Evolutionary conservation across 331 rosid species (phyloP).

Genomic region (Arachis monticola): DNA sequence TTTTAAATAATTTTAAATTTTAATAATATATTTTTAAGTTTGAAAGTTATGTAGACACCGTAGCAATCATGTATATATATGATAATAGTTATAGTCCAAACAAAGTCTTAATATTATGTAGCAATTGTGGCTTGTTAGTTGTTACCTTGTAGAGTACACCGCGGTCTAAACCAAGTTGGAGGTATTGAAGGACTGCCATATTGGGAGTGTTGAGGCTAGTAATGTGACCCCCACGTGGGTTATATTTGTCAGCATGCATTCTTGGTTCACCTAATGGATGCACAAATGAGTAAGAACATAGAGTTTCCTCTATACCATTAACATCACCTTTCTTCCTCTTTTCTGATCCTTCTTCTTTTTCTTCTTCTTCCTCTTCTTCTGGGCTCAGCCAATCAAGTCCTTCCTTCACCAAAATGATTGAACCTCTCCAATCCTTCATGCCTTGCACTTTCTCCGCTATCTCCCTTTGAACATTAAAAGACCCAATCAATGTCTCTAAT

Average conservation of each 20-base stretch:
- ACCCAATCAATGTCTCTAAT: not conserved
- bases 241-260: not conserved
- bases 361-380: not conserved
- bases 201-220: not conserved
- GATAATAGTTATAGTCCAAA: no score
- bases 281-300: not conserved
- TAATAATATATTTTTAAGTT: no score
- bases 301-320: not conserved
- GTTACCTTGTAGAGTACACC: no score
- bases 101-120: no score
- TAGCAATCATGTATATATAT: no score
- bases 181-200: not conserved
- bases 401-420: not conserved
- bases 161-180: no score
- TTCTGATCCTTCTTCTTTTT: not conserved
- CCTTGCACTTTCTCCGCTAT: not conserved
- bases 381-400: not conserved
- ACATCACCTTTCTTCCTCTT: not conserved
- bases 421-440: not conserved
- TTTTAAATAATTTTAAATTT: no score
- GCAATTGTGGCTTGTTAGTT: no score
- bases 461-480: not conserved
- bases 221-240: not conserved
- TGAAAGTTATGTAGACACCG: no score
- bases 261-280: not conserved